These are phyloP conservation scores for Trebouxia sp. DNA, from an alignment of 139 green algal genomes.

Conservation along the genomic window DNA sequence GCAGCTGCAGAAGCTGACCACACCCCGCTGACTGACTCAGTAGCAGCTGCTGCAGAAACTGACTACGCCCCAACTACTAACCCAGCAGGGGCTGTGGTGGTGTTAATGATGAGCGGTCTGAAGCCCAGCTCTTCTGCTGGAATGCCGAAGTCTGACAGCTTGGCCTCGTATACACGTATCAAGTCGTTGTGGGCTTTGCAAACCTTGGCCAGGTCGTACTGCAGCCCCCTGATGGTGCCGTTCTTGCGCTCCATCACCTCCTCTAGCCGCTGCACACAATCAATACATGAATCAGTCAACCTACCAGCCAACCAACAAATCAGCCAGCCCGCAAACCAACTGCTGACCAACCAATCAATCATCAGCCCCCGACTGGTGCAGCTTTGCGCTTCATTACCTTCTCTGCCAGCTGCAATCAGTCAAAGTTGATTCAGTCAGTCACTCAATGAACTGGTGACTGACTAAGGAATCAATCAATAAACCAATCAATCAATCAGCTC, in stretches of 20 bases:
- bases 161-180: slow-evolving; percentile 86
- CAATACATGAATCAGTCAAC: no score
- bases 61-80: slow-evolving; percentile 71
- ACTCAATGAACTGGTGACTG: no score
- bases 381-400: not conserved
- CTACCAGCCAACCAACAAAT: no score
- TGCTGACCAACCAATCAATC: no score
- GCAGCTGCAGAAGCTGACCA: no score
- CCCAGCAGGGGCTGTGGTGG: slow-evolving; percentile 68
- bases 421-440: no score
- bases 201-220: slow-evolving; percentile 72
- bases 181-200: slow-evolving; percentile 91
- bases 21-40: no score
- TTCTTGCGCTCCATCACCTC: slow-evolving; percentile 88
- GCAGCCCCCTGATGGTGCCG: slow-evolving; percentile 57
- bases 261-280: slow-evolving; percentile 58
- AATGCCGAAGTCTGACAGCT: slow-evolving; percentile 82
- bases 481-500: no score
- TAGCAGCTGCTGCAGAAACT: not conserved
- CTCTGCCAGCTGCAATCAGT: not conserved
- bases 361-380: no score
- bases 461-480: no score
- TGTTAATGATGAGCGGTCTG: slow-evolving; percentile 78
- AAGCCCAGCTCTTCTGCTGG: slow-evolving; percentile 84
- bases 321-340: not conserved